Conservation (phyloP, 495 filamentous ascomycete genomes). For the Tuber microsphaerosporum region DNA sequence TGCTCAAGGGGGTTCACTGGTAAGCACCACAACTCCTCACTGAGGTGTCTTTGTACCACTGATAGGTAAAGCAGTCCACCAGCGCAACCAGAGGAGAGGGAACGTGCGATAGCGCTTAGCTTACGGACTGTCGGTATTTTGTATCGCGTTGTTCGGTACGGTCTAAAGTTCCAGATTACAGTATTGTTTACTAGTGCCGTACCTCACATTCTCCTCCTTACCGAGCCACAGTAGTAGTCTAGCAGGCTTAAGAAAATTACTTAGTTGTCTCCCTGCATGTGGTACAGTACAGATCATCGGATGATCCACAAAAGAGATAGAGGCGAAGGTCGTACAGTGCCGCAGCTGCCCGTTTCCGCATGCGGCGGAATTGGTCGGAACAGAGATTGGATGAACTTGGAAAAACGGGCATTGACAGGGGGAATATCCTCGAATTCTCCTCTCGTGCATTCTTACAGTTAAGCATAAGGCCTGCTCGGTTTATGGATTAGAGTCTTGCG, state of each 20-base stretch:
- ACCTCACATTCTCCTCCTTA: not conserved
- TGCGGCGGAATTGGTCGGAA: constrained; percentile 19
- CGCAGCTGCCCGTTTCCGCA: constrained; percentile 20
- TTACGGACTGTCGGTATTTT: not conserved
- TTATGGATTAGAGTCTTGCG: not conserved
- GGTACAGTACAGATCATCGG: not conserved
- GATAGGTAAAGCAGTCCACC: constrained; percentile 10
- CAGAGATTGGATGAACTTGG: constrained; percentile 12
- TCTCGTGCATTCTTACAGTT: constrained; percentile 1
- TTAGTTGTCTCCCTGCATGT: not conserved
- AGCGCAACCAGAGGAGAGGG: constrained; percentile 8
- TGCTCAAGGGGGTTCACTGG: constrained; percentile 9
- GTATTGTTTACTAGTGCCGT: not conserved
- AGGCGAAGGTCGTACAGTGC: constrained; percentile 5
- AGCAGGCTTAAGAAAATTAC: constrained; percentile 21
- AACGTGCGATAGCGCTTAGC: constrained; percentile 3
- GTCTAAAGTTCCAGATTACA: not conserved
- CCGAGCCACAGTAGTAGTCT: not conserved
- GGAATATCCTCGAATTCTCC: not conserved
- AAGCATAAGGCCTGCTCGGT: not conserved
- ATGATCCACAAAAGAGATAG: constrained; percentile 8
- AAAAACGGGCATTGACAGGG: constrained; percentile 7
- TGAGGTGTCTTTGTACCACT: constrained; percentile 5
- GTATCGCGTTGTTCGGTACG: not conserved
- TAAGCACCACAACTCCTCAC: constrained; percentile 7